Conservation (phyloP, 345 rosid genomes). For the Excoecaria agallocha region DNA sequence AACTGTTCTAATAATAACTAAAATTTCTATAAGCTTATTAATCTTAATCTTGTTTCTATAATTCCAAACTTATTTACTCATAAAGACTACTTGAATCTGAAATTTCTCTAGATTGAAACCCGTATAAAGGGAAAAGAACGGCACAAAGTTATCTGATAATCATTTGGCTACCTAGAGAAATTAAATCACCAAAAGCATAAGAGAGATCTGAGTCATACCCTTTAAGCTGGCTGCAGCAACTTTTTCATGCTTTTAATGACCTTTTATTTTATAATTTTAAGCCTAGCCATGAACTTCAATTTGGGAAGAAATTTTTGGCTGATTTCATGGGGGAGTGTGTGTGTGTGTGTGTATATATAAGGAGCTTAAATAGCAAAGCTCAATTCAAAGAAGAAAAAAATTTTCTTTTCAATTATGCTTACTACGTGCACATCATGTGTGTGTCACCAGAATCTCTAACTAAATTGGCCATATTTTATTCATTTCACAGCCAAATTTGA, state of each 20-base stretch:
- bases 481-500: background rate
- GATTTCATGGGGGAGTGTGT: background rate
- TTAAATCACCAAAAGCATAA: background rate
- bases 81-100: background rate
- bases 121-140: background rate
- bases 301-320: no score
- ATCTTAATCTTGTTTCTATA: no score
- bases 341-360: no score
- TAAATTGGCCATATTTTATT: background rate
- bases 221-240: background rate
- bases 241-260: background rate
- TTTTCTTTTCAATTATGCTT: background rate
- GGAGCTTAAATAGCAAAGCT: no score
- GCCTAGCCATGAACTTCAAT: background rate
- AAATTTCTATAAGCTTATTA: no score
- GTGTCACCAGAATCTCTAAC: background rate
- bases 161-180: background rate
- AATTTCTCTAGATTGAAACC: background rate
- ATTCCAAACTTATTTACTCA: no score
- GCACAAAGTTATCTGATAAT: background rate
- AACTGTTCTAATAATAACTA: background rate
- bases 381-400: no score
- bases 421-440: no score
- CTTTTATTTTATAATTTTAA: background rate
- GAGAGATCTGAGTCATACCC: background rate